Percentiles rank a stretch among this genome's conserved stretches.
phyloP scores from a whole-genome alignment of 2,329 filamentous ascomycete genomes.

The Verticillium nubilum region DNA sequence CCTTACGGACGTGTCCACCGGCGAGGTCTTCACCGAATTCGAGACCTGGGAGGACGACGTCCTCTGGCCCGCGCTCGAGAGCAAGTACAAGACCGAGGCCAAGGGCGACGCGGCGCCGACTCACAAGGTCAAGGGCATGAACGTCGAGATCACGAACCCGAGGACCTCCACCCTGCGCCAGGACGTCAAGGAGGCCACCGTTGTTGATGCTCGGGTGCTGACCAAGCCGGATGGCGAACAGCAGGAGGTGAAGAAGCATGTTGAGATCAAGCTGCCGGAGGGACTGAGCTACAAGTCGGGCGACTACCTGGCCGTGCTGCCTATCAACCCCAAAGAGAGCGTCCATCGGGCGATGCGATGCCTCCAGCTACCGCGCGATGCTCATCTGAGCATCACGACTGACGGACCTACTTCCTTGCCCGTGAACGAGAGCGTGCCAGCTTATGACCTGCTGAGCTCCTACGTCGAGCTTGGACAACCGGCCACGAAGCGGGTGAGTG shows the following conservation, averaged over 20 bases:
- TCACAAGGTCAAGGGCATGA: constrained; percentile 19
- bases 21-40: constrained; percentile 63
- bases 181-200: constrained; percentile 54
- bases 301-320: constrained; percentile 71
- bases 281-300: constrained; percentile 64
- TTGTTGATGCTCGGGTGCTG: constrained; percentile 46
- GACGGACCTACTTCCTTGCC: constrained; percentile 48
- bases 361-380: constrained; percentile 66
- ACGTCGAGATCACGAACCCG: constrained; percentile 46
- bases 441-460: constrained; percentile 57
- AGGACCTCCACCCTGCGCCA: constrained; percentile 53
- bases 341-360: constrained; percentile 59
- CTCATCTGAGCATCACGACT: constrained; percentile 55
- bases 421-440: constrained; percentile 50
- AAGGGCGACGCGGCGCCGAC: constrained; percentile 9
- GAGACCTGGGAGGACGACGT: constrained; percentile 61
- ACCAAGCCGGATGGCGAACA: constrained; percentile 20
- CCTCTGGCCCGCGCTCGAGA: constrained; percentile 43
- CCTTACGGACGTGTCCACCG: constrained; percentile 52
- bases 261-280: constrained; percentile 63
- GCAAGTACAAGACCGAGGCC: constrained; percentile 34
- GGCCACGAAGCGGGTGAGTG: constrained; percentile 58
- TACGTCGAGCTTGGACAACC: constrained; percentile 72
- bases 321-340: constrained; percentile 59
- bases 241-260: constrained; percentile 54